A percentile compares a stretch with the other conserved stretches of the same genome.
Evolutionary conservation across 1,284 basidiomycete genomes (phyloP).

Genomic region (Thecaphora frezii): DNA sequence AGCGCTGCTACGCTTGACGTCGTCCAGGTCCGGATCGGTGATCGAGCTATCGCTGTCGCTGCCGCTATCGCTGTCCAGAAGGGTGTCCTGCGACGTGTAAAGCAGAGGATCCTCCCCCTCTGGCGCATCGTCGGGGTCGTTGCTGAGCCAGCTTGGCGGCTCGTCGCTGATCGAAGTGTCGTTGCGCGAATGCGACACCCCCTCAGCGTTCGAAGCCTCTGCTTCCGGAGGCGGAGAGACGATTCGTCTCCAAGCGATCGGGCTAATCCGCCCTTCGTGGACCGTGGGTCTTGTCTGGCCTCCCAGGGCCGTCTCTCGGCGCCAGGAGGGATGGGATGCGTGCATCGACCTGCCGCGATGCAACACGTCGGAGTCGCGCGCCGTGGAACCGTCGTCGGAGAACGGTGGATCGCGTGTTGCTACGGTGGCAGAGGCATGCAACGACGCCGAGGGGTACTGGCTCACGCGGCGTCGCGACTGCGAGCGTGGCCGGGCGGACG

Average conservation of each 20-base stretch:
- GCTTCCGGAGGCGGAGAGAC: not conserved
- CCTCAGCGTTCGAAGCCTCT: not conserved
- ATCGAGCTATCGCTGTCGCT: not conserved
- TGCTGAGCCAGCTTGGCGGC: constrained; percentile 29
- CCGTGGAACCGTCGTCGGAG: no score
- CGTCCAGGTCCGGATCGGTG: no score
- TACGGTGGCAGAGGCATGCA: no score
- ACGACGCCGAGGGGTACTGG: not conserved
- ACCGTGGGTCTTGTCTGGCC: no score
- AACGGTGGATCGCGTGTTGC: no score
- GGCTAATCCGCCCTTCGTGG: not conserved
- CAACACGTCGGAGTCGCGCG: no score
- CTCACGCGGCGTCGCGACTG: no score
- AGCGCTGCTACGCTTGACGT: no score
- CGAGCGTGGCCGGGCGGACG: not conserved
- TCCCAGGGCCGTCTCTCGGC: no score
- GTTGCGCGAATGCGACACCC: no score
- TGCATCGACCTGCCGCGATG: no score
- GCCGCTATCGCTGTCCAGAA: constrained; percentile 31
- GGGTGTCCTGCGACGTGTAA: constrained; percentile 29
- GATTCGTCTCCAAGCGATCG: not conserved
- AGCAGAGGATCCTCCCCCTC: constrained; percentile 43
- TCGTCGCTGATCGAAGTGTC: constrained; percentile 31
- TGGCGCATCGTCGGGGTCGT: constrained; percentile 41
- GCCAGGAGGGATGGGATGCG: no score